phyloP scores from a whole-genome alignment of 495 filamentous ascomycete genomes.

The Xylaria bambusicola region DNA sequence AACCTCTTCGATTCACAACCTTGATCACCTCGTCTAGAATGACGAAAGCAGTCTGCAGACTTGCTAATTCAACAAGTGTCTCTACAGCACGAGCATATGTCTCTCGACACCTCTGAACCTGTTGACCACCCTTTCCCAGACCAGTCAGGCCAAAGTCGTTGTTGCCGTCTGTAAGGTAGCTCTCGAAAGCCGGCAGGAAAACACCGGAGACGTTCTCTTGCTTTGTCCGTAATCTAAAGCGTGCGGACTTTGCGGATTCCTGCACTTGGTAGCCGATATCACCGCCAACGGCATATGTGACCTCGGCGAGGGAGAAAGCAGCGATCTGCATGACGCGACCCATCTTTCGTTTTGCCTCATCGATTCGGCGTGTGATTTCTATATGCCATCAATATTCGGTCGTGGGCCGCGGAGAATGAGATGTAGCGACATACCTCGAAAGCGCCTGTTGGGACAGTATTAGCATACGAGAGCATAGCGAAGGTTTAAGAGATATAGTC shows the following conservation, averaged over 20 bases:
- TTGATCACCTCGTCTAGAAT: constrained; percentile 99
- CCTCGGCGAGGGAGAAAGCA: constrained; percentile 95
- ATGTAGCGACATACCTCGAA: constrained; percentile 64
- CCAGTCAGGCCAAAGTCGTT: constrained; percentile 97
- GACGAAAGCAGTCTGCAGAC: constrained; percentile 93
- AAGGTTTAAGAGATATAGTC: constrained; percentile 28
- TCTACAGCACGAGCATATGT: constrained; percentile 98
- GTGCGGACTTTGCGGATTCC: constrained; percentile 88
- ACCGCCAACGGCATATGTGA: constrained; percentile 94
- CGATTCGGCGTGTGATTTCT: constrained; percentile 96
- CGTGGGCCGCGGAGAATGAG: not conserved
- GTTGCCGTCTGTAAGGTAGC: constrained; percentile 78
- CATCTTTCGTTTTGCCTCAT: constrained; percentile 99
- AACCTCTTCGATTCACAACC: constrained; percentile 93
- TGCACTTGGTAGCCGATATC: constrained; percentile 97
- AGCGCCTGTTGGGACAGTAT: constrained; percentile 59
- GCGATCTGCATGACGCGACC: constrained; percentile 99
- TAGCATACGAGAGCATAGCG: not conserved
- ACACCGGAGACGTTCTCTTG: constrained; percentile 99
- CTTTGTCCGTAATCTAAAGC: constrained; percentile 88
- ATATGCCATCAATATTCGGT: constrained; percentile 12
- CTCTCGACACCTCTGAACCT: constrained; percentile 91
- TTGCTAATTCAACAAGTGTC: constrained; percentile 93
- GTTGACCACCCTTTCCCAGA: constrained; percentile 94
- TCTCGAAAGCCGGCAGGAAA: constrained; percentile 89